Percentiles rank a stretch among this genome's conserved stretches.
Evolutionary conservation across 345 rosid species (phyloP).

Genomic region (Eucalyptus globulus): DNA sequence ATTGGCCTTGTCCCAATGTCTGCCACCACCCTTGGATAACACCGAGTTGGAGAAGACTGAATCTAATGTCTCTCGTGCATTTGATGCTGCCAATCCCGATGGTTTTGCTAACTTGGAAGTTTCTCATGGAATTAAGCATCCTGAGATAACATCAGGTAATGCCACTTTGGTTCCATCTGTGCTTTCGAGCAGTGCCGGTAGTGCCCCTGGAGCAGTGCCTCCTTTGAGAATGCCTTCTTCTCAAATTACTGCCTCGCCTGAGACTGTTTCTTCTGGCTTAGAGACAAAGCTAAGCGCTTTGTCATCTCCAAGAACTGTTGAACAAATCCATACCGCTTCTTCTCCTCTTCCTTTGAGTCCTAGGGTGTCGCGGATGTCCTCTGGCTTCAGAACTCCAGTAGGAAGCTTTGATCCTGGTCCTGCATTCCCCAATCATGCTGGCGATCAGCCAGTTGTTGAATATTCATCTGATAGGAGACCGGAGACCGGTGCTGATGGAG

Average conservation of each 20-base stretch:
- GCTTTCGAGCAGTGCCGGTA: constrained; percentile 10
- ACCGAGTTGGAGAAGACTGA: constrained; percentile 39
- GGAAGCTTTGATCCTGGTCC: constrained; percentile 10
- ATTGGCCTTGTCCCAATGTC: constrained; percentile 53
- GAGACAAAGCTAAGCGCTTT: constrained; percentile 18
- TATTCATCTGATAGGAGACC: constrained; percentile 20
- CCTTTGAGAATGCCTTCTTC: constrained; percentile 24
- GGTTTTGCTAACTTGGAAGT: constrained; percentile 10
- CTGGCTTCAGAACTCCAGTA: constrained; percentile 29
- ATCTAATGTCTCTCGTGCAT: constrained; percentile 13
- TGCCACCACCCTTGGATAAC: constrained; percentile 45
- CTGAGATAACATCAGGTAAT: constrained; percentile 6
- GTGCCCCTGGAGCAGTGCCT: not conserved
- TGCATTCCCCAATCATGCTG: constrained; percentile 12
- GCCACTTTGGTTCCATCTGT: not conserved
- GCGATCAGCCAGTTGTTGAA: constrained; percentile 25
- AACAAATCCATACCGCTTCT: constrained; percentile 10
- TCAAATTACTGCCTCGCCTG: constrained; percentile 14
- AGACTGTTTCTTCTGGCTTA: constrained; percentile 2
- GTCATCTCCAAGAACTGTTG: constrained; percentile 20
- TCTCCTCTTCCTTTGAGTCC: constrained; percentile 34
- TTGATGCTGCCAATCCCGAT: constrained; percentile 13
- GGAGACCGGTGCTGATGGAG: constrained; percentile 10
- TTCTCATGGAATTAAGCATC: constrained; percentile 11
- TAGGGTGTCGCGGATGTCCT: constrained; percentile 15